phyloP scores from a whole-genome alignment of 768 basidiomycete genomes.

The Nevesoporus exiguus region DNA sequence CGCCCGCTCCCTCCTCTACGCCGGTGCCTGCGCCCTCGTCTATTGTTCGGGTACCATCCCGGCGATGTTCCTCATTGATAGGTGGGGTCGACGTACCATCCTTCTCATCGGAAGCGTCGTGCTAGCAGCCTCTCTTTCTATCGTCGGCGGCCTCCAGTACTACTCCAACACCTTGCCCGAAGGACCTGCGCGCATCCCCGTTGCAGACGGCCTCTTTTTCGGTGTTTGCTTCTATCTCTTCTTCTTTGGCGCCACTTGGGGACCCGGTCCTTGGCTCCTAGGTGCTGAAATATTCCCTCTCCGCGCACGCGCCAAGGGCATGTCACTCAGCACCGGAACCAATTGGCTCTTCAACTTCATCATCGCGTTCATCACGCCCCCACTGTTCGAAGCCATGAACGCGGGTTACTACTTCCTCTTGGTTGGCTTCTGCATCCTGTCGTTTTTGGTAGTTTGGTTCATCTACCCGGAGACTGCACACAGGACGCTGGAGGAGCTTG shows the following conservation, averaged over 20 bases:
- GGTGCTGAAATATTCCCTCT: slow-evolving; percentile 49
- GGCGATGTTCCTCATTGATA: slow-evolving; percentile 52
- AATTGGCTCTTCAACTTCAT: slow-evolving; percentile 37
- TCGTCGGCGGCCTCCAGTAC: slow-evolving; percentile 53
- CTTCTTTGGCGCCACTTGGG: slow-evolving; percentile 56
- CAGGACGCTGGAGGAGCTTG: slow-evolving; percentile 47
- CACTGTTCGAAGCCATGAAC: slow-evolving; percentile 48
- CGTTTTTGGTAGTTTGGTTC: slow-evolving; percentile 44
- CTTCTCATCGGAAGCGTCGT: slow-evolving; percentile 45
- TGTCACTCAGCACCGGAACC: slow-evolving; percentile 35
- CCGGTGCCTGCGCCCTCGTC: slow-evolving; percentile 44
- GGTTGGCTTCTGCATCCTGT: slow-evolving; percentile 43
- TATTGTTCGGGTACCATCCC: slow-evolving; percentile 51
- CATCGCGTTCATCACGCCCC: slow-evolving; percentile 52
- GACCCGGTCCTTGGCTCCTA: slow-evolving; percentile 52
- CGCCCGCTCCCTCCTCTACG: slow-evolving; percentile 42
- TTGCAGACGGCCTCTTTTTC: slow-evolving; percentile 38
- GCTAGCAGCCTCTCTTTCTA: slow-evolving; percentile 43
- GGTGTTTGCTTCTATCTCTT: slow-evolving; percentile 58
- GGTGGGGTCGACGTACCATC: slow-evolving; percentile 48
- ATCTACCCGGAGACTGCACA: slow-evolving; percentile 50
- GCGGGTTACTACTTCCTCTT: slow-evolving; percentile 53
- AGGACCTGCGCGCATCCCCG: slow-evolving; percentile 28
- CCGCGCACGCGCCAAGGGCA: slow-evolving; percentile 38
- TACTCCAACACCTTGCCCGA: slow-evolving; percentile 38